Evolutionary conservation across 805 yeast species (phyloP), one percentile per base, ranked within the genome.

Genomic region (Pichia cephalocereana): DNA sequence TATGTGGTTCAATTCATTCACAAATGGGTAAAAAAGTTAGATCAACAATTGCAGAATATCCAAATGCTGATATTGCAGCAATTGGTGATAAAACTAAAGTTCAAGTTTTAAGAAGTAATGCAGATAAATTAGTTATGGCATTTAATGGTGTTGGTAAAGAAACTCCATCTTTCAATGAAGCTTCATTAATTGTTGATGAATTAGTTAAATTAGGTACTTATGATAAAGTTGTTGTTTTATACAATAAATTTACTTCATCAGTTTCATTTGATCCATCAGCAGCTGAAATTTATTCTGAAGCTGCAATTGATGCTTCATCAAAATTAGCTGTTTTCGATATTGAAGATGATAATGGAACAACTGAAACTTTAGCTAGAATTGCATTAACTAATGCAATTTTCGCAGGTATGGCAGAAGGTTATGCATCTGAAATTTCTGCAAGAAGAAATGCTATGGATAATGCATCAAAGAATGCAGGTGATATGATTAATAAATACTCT

Each of bases 361-460:
- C 95, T 63, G 80, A 76, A 55, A 82, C 86, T 56, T 64, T 73
- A 42, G 69, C 95, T 57, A 95, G 90, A 74, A 88, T 86, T 74
- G 77, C 95, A 44, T 77, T 93, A 60, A 90, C 98, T 57, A 90
- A 87, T 80, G 80, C 88, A 63, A 77, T 91, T 62, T 80, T 84
- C 69, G 73, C 90, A 64, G 97, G 96, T 53, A 79, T 90, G 78
- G 91, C 97, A 56, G 96, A 93, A 69, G 98, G 97, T 71, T 90
- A 91, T 72, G 97, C 98, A 53, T 86, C 98, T 51, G 99, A 91
- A 78, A 79, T 90, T 58, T 84, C 95, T 56, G 96, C 99, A 52
- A 90, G 99, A 83, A 90, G 99, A 82, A 91, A 88, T 69, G 98
- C 99, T 60, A 91, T 91, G 99, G 99, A 91, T 75, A 93, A 93